Base-by-base conservation (phyloP, 2,329 filamentous ascomycete genomes). In the Aplosporella prunicola region DNA sequence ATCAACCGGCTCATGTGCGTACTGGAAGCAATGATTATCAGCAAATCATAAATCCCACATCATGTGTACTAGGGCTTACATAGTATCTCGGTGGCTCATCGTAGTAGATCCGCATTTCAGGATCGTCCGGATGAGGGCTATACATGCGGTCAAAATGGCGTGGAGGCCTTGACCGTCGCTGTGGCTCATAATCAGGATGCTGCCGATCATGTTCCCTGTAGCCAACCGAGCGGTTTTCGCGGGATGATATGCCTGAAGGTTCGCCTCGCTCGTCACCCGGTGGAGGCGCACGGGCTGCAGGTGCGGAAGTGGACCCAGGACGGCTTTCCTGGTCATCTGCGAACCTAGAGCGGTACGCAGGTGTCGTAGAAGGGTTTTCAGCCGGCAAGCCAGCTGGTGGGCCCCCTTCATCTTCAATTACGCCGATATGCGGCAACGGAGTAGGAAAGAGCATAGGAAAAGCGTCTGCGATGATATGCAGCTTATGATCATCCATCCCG, bases 401-500 rank as follows among this genome's bases (percentile, higher is more conserved):
- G 30, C 42, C 13, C 50, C 51, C 36, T 59, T 60, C 38, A 36
- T 27, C 23, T 56, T 47, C 48, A 22, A 55, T 52, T 13, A 64
- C 51, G 13, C 62, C 61, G 35, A 67, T 64, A 30, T 50, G 58
- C 5, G 65, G 64, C n/a, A 67, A 46, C 5, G 61, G 63, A 18
- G 51, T 48, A 7, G 64, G 59, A 32, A 67, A 67, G 5, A 59
- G 35, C 35, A 42, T 53, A 5, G 71, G 69, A 37, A 76, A 67
- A 6, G 68, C 67, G 31, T 66, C 67, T 8, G 63, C 62, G 41
- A 76, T 63, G 26, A 73, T 57, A 23, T 60, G 60, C 9, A 74
- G 55, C 51, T 75, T 77, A 30, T 66, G 56, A 26, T 71, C 67
- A 48, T 76, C 68, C 66, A 78, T 76, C 9, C 73, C 73, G 7